Percentiles rank a stretch among this genome's conserved stretches.
Evolutionary conservation across 1,284 basidiomycete species (phyloP).

Genomic region (Stereum hirsutum): DNA sequence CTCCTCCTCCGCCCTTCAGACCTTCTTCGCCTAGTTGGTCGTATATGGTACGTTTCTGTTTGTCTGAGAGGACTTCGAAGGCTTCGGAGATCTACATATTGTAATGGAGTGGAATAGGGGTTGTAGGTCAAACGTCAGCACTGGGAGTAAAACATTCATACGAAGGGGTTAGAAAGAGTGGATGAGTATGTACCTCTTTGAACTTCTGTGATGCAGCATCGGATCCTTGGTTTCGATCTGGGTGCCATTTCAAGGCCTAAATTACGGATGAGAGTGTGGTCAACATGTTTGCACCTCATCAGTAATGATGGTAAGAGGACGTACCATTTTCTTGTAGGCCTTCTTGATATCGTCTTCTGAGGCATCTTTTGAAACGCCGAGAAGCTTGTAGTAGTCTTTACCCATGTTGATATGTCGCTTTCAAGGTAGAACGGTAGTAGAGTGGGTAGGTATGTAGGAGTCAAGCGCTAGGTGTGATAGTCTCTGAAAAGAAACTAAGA

Average conservation of each 20-base stretch:
- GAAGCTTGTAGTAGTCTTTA: slow-evolving; percentile 74
- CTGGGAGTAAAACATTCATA: too few relatives aligned
- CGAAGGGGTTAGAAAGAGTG: background rate
- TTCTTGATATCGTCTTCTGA: slow-evolving; percentile 57
- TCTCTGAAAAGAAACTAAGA: background rate
- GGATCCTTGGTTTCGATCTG: slow-evolving; percentile 73
- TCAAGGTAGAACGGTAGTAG: too few relatives aligned
- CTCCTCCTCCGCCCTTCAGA: slow-evolving; percentile 63
- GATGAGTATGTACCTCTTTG: slow-evolving; percentile 58
- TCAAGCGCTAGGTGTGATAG: too few relatives aligned
- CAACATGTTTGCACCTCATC: slow-evolving; percentile 1
- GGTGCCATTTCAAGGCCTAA: slow-evolving; percentile 58
- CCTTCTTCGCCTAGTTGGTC: slow-evolving; percentile 97
- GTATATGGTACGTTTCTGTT: slow-evolving; percentile 88
- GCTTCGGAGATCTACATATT: slow-evolving; percentile 78
- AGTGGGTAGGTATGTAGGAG: background rate
- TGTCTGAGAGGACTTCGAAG: slow-evolving; percentile 92
- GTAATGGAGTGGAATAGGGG: background rate
- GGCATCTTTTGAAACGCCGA: slow-evolving; percentile 70
- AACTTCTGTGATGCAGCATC: slow-evolving; percentile 88
- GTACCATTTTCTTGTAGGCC: slow-evolving; percentile 39
- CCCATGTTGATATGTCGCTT: slow-evolving; percentile 48
- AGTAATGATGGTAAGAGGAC: slow-evolving; percentile 6
- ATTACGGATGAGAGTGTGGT: slow-evolving; percentile 4
- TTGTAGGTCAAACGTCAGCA: too few relatives aligned